phyloP scores from a whole-genome alignment of 371 early-diverging fungal genomes.

The Chytridiales sp. region DNA sequence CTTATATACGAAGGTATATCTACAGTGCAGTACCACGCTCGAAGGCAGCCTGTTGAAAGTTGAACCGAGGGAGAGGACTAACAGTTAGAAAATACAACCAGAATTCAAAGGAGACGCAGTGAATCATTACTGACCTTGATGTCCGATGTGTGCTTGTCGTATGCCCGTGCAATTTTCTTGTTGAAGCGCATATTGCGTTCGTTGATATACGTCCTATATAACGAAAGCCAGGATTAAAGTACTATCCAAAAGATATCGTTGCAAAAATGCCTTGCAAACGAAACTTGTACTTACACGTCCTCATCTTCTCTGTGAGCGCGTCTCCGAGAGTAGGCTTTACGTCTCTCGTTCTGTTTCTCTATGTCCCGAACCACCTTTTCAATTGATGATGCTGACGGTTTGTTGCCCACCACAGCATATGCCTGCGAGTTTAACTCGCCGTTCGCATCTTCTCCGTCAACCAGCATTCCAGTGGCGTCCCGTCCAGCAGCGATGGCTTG shows the following conservation, averaged over 20 bases:
- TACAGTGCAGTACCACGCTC: constrained; percentile 50
- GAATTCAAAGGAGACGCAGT: background rate
- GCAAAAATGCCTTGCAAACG: background rate
- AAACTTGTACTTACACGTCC: constrained; percentile 59
- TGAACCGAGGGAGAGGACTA: background rate
- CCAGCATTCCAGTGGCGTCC: constrained; percentile 39
- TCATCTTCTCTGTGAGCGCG: constrained; percentile 74
- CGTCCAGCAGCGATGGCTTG: constrained; percentile 53
- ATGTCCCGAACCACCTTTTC: constrained; percentile 73
- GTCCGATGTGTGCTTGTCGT: constrained; percentile 91
- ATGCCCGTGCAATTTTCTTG: constrained; percentile 87
- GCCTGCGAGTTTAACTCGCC: constrained; percentile 68
- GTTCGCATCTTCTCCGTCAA: constrained; percentile 33
- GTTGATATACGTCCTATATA: constrained; percentile 80
- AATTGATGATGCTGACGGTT: constrained; percentile 66
- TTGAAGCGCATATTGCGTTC: constrained; percentile 94
- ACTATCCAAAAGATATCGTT: background rate
- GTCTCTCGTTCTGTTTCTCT: constrained; percentile 72
- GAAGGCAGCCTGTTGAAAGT: constrained; percentile 34
- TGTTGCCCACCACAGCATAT: constrained; percentile 61
- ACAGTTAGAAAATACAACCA: background rate
- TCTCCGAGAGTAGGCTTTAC: constrained; percentile 71
- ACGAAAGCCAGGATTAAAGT: background rate
- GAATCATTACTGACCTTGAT: constrained; percentile 62
- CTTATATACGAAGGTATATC: too few relatives aligned